phyloP scores from a whole-genome alignment of 2,329 filamentous ascomycete genomes.

The Colletotrichum noveboracense region DNA sequence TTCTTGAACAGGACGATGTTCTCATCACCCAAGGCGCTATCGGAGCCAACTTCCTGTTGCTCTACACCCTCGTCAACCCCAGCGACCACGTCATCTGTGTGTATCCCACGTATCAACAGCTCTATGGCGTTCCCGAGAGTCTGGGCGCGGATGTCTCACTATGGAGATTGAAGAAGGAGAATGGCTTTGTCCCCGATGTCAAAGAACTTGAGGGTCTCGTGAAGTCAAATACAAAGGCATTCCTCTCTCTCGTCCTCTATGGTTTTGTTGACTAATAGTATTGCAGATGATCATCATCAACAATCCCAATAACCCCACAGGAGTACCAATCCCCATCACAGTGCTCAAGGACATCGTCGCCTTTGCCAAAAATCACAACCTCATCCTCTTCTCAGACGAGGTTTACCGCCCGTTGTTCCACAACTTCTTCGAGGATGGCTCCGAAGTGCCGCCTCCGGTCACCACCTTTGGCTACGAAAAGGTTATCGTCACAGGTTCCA shows the following conservation, averaged over 20 bases:
- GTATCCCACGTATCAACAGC: conserved; percentile 82
- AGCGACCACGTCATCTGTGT: conserved; percentile 85
- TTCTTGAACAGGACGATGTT: conserved; percentile 58
- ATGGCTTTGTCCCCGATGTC: conserved; percentile 69
- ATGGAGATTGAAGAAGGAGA: conserved; percentile 70
- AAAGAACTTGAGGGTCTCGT: conserved; percentile 69
- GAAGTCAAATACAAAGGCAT: conserved; percentile 71
- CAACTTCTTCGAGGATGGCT: conserved; percentile 51
- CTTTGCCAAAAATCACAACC: conserved; percentile 65
- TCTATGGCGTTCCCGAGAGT: conserved; percentile 75
- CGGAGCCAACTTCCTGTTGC: conserved; percentile 74
- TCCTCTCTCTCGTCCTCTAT: conserved; percentile 28
- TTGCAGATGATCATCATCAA: conserved; percentile 58
- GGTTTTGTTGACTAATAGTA: background rate
- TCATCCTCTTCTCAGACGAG: conserved; percentile 78
- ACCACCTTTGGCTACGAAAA: conserved; percentile 75
- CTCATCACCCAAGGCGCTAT: conserved; percentile 80
- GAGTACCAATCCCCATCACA: conserved; percentile 68
- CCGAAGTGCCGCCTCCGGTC: conserved; percentile 67
- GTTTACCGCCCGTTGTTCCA: conserved; percentile 88
- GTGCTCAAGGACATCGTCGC: conserved; percentile 66
- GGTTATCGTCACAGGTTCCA: conserved; percentile 76
- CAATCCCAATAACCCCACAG: conserved; percentile 87
- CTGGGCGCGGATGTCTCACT: conserved; percentile 76
- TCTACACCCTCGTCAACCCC: conserved; percentile 71